Evolutionary conservation across 179 eudicot species (phyloP).

Genomic region (Drosera spatulata): DNA sequence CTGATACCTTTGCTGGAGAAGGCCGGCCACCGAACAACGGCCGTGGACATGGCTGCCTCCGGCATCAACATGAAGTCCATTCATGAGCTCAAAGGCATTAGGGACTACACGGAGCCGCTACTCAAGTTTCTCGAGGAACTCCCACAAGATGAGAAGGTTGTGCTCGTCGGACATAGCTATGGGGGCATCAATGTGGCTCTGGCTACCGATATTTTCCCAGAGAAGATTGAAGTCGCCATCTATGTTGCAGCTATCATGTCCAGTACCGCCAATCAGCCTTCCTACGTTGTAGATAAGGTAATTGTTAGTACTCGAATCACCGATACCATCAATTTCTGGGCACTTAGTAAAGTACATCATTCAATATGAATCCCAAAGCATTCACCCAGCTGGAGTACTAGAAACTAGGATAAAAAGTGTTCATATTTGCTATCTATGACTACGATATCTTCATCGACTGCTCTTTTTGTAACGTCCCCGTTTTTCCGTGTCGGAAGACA

Average conservation of each 20-base stretch:
- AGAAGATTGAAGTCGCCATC: constrained; percentile 1
- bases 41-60: constrained; percentile 7
- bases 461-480: too few species aligned
- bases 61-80: neutral
- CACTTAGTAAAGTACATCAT: too few species aligned
- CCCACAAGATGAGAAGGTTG: constrained; percentile 1
- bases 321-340: too few species aligned
- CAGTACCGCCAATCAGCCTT: too few species aligned
- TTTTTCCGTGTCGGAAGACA: too few species aligned
- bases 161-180: constrained; percentile 9
- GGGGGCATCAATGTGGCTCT: constrained; percentile 5
- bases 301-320: too few species aligned
- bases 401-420: too few species aligned
- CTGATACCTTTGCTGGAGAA: constrained; percentile 1
- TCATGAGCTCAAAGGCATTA: neutral
- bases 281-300: too few species aligned
- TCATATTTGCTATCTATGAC: too few species aligned
- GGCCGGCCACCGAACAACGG: constrained; percentile 5
- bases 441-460: too few species aligned
- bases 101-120: constrained; percentile 4
- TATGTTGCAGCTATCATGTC: constrained; percentile 7
- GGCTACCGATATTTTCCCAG: constrained; percentile 7
- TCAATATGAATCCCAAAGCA: too few species aligned
- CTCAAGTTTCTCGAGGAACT: neutral
- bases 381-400: too few species aligned